Conservation (phyloP, 2,329 filamentous ascomycete genomes). For the Fusarium agapanthi region DNA sequence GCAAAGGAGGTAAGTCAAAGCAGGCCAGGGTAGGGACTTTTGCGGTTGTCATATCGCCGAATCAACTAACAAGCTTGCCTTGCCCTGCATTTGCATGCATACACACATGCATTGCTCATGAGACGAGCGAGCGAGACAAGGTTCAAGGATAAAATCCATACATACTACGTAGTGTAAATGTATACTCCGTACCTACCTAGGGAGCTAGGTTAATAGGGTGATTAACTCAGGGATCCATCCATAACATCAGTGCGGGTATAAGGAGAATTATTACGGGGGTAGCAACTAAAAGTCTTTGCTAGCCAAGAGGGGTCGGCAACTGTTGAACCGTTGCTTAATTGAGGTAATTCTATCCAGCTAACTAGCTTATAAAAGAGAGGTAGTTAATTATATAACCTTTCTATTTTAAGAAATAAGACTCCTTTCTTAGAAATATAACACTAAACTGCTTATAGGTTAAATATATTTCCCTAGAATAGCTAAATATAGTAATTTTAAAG, state of each 20-base stretch:
- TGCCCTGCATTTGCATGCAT: not conserved
- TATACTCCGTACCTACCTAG: not conserved
- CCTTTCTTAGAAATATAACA: no score
- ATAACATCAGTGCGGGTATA: constrained; percentile 8
- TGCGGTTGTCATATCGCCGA: constrained; percentile 24
- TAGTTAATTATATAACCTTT: no score
- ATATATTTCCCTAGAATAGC: no score
- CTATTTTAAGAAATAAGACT: no score
- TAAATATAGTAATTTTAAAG: no score
- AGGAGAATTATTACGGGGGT: constrained; percentile 14
- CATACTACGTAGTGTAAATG: constrained; percentile 13
- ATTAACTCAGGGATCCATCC: not conserved
- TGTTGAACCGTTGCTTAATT: no score
- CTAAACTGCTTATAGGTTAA: no score
- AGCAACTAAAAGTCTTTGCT: no score
- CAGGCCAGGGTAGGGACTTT: constrained; percentile 19
- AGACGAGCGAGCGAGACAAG: constrained; percentile 16
- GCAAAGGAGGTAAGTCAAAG: constrained; percentile 1
- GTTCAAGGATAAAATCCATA: constrained; percentile 18
- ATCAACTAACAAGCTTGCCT: constrained; percentile 32
- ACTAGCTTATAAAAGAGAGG: no score
- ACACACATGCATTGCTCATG: not conserved
- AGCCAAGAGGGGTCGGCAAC: no score
- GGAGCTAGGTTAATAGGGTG: not conserved
- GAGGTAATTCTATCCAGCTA: no score